Base-by-base conservation (phyloP, 495 filamentous ascomycete species). In the Clavariopsis aquatica region DNA sequence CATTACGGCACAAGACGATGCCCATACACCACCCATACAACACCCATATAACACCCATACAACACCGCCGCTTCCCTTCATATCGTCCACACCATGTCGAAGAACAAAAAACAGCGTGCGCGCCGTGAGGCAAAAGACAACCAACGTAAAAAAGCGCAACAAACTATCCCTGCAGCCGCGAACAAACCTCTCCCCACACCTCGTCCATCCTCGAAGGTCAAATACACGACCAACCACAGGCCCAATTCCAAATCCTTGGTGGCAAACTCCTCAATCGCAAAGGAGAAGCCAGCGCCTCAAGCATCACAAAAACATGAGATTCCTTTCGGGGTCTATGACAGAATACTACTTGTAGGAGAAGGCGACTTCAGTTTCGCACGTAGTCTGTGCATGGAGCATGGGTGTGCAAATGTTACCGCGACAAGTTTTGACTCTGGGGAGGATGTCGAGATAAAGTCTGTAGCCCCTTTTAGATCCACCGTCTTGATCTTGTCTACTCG, bases 331-430 rank as follows among this genome's bases (percentile, higher is more conserved):
- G 81, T 82, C 23, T 74, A 78, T 53, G 85, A 94, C 72, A 78
- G 82, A 58, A 89, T 97, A 62, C 83, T 98, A 26, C 82, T 97
- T 1, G 75, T 98, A 68, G 94, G 93, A 52, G 93, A 98, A 79
- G 93, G 85, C 27, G 93, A 98, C 73, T 92, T 98, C 73, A 93
- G 90, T 58, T 97, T 96, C 75, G 85, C 92, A 19, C 83, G 81
- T 62, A 89, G 89, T 0, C 79, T 98, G 15, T 81, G 88, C 60
- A 78, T 80, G 28, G 83, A 89, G 72, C 89, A 96, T 77, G 81
- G 78, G 52, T 93, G 87, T 78, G 79, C 76, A 61, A 77, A 84
- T 66, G 71, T 95, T 7, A 82, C 84, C 15, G 85, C 85, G 4
- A 89, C 87, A 23, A 81, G 82, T 70, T 85, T 83, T 66, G 88